Evolutionary conservation across 2,329 filamentous ascomycete species (phyloP).

Genomic region (Epichloe festucae): DNA sequence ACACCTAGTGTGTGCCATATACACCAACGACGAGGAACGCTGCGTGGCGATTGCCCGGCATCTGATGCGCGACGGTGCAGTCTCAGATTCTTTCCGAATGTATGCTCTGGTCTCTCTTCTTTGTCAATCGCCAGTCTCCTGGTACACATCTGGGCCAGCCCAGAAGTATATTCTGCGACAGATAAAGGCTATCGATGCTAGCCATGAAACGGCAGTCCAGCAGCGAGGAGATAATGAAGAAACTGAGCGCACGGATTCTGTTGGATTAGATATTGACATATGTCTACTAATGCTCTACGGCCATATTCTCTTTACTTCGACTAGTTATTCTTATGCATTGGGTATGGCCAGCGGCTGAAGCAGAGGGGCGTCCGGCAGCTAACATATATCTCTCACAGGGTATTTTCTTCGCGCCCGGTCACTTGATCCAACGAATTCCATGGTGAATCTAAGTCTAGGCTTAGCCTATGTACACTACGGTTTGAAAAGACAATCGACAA

Average conservation of each 20-base stretch:
- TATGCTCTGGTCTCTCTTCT: slow-evolving; percentile 68
- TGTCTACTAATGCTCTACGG: slow-evolving; percentile 80
- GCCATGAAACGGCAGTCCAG: slow-evolving; percentile 28
- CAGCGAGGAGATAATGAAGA: slow-evolving; percentile 13
- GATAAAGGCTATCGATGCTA: slow-evolving; percentile 76
- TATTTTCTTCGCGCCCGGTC: slow-evolving; percentile 74
- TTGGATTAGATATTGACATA: slow-evolving; percentile 47
- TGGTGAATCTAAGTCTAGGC: slow-evolving; percentile 69
- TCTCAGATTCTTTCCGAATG: slow-evolving; percentile 72
- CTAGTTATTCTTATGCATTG: slow-evolving; percentile 70
- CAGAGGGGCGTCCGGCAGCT: neutral
- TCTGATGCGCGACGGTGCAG: slow-evolving; percentile 72
- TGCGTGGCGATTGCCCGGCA: slow-evolving; percentile 62
- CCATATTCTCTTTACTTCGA: slow-evolving; percentile 74
- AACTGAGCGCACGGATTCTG: neutral
- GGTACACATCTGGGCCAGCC: slow-evolving; percentile 67
- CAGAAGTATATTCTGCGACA: slow-evolving; percentile 89
- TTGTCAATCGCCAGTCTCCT: slow-evolving; percentile 57
- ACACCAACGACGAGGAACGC: slow-evolving; percentile 65
- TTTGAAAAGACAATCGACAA: slow-evolving; percentile 79
- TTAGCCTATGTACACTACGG: slow-evolving; percentile 80
- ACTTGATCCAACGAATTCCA: slow-evolving; percentile 61
- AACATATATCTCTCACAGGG: slow-evolving; percentile 25
- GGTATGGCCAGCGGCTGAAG: slow-evolving; percentile 28
- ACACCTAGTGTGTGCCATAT: slow-evolving; percentile 62